phyloP scores from a whole-genome alignment of 192 early-diverging fungal species.

The Geranomyces michiganensis region DNA sequence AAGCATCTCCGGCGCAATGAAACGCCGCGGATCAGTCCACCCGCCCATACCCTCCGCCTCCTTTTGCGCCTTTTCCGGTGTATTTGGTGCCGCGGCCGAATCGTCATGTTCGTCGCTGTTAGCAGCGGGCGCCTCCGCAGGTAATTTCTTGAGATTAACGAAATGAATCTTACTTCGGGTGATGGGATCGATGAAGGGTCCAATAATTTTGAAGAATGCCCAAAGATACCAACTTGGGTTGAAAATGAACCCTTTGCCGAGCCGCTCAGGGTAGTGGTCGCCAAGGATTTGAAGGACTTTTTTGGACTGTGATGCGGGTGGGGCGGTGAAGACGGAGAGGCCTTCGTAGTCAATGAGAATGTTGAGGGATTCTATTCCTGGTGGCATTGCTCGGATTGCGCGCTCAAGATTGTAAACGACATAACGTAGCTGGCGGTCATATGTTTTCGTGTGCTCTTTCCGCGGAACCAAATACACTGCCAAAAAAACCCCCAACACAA shows the following conservation, averaged over 20 bases:
- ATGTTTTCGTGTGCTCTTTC: conserved; percentile 77
- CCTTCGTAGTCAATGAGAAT: conserved; percentile 85
- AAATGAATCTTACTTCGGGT: conserved; percentile 87
- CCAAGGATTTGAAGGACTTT: conserved; percentile 76
- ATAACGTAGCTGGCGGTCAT: conserved; percentile 74
- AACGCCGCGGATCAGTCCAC: conserved; percentile 56
- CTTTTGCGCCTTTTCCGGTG: conserved; percentile 23
- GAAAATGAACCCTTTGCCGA: conserved; percentile 57
- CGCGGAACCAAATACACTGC: conserved; percentile 32
- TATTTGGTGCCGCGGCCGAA: conserved; percentile 15
- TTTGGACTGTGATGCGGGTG: conserved; percentile 42
- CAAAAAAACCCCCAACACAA: too few species aligned
- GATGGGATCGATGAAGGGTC: conserved; percentile 90
- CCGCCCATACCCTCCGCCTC: conserved; percentile 33
- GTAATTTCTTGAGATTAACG: conserved; percentile 62
- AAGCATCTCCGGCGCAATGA: conserved; percentile 60
- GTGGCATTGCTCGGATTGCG: conserved; percentile 70
- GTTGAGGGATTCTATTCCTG: conserved; percentile 73
- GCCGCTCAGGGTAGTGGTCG: conserved; percentile 85
- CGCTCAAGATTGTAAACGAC: conserved; percentile 82
- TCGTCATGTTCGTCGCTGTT: conserved; percentile 4
- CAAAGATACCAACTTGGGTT: conserved; percentile 86
- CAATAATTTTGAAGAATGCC: conserved; percentile 78
- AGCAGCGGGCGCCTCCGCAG: conserved; percentile 27
- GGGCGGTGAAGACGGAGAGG: conserved; percentile 71